Evolutionary conservation across 306 rosid genomes (phyloP).

Genomic region (Vigna radiata): DNA sequence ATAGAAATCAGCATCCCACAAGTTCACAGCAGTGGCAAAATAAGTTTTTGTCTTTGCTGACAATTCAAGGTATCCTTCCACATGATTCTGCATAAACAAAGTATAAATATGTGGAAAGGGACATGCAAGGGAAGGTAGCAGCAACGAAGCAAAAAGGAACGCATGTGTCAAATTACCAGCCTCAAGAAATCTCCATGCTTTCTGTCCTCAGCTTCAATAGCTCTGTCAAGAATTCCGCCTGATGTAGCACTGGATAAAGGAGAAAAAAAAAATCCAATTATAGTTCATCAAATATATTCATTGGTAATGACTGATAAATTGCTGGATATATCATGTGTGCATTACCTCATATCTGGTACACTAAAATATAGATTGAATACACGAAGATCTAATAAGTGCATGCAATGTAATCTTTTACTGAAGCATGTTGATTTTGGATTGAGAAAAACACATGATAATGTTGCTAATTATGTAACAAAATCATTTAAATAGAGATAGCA

Average conservation of each 20-base stretch:
- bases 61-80: slow-evolving; percentile 97
- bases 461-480: slow-evolving; percentile 11
- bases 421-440: slow-evolving; percentile 6
- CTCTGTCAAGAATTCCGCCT: slow-evolving; percentile 97
- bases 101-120: slow-evolving; percentile 28
- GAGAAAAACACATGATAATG: slow-evolving; percentile 1
- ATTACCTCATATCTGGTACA: slow-evolving; percentile 13
- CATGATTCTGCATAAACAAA: slow-evolving; percentile 74
- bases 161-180: slow-evolving; percentile 66
- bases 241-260: slow-evolving; percentile 82
- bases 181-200: slow-evolving; percentile 95
- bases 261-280: neutral
- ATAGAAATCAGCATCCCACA: slow-evolving; percentile 98
- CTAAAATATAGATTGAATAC: slow-evolving; percentile 1
- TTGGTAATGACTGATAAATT: slow-evolving; percentile 14
- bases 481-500: slow-evolving; percentile 28
- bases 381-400: slow-evolving; percentile 1
- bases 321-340: neutral
- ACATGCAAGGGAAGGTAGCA: neutral
- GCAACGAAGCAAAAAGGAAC: slow-evolving; percentile 30
- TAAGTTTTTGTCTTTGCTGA: slow-evolving; percentile 95
- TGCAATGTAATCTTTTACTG: neutral
- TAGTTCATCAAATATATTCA: slow-evolving; percentile 13
- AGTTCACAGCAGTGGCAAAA: slow-evolving; percentile 82
- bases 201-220: slow-evolving; percentile 94